These are phyloP conservation scores for Mortierella sp. DNA, from an alignment of 371 early-diverging fungal species.

Conservation along the genomic window DNA sequence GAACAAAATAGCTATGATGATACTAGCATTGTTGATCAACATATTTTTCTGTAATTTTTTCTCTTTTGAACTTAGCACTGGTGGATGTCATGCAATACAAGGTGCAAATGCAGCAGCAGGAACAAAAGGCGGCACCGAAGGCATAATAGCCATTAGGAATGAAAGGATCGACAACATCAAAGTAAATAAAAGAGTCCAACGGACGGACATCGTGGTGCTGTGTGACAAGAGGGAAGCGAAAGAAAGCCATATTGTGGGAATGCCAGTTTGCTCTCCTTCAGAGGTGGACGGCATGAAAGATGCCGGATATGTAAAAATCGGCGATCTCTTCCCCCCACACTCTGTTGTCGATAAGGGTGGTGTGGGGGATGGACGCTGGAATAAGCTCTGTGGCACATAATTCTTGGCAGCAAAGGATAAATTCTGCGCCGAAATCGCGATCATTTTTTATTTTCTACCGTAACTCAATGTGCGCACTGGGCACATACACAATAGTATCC, in stretches of 20 bases:
- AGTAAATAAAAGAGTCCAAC: background rate
- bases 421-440: background rate
- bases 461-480: background rate
- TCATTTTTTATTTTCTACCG: background rate
- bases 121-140: constrained; percentile 46
- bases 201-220: no score
- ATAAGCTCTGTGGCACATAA: no score
- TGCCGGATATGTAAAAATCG: no score
- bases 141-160: constrained; percentile 12
- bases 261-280: no score
- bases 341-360: no score
- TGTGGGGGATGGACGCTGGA: no score
- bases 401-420: background rate
- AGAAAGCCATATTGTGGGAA: no score
- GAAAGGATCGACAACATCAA: background rate
- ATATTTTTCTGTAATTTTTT: background rate
- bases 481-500: no score
- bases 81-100: constrained; percentile 53
- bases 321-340: no score
- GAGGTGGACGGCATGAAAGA: no score
- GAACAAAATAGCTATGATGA: background rate
- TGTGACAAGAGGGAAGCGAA: background rate
- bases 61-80: constrained; percentile 21
- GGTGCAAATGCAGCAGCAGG: constrained; percentile 41
- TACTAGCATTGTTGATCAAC: background rate